Evolutionary conservation across 495 filamentous ascomycete species (phyloP), one percentile per base, ranked within the genome.

Genomic region (Penicillium cataractarum): DNA sequence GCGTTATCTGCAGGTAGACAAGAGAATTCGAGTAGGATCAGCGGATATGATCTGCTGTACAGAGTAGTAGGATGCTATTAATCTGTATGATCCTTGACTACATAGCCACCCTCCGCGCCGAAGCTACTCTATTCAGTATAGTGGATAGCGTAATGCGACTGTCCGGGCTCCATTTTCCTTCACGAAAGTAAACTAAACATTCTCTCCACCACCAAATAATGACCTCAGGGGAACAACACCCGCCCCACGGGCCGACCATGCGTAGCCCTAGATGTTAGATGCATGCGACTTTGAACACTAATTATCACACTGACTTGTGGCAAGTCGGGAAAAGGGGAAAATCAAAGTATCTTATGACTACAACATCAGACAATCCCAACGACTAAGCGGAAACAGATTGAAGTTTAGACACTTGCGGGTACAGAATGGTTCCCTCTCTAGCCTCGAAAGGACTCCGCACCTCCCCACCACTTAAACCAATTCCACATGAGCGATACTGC

Each of bases 161-260:
- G 46, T 24, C 46, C 46, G 21, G 46, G 24, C 22, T 29, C 46
- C 24, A n/a, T 50, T 50, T 50, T 29, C 21, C 46, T 50, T 50
- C 46, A 50, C 15, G 24, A 3, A 49, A 49, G 46, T 24, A 49
- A 22, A 49, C 46, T 49, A 49, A 24, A 26, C 12, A 35, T 8
- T 32, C 6, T 3, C 27, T 3, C 29, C 19, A 46, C 19, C 21
- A 10, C 27, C 24, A 51, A 32, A 32, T 4, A 35, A 32, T 32
- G 27, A 29, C 51, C 29, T 32, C 29, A 24, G 51, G 31, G n/a
- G 35, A 54, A 21, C 51, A 54, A 21, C 29, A 19, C 51, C 51
- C 51, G 31, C 51, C 50, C 50, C n/a, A 15, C 29, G n/a, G 27
- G 22, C 48, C 48, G 13, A 5, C 12, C 19, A 29, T n/a, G n/a